Conservation (phyloP, 192 early-diverging fungal genomes). For the Entophlyctis luteolus region DNA sequence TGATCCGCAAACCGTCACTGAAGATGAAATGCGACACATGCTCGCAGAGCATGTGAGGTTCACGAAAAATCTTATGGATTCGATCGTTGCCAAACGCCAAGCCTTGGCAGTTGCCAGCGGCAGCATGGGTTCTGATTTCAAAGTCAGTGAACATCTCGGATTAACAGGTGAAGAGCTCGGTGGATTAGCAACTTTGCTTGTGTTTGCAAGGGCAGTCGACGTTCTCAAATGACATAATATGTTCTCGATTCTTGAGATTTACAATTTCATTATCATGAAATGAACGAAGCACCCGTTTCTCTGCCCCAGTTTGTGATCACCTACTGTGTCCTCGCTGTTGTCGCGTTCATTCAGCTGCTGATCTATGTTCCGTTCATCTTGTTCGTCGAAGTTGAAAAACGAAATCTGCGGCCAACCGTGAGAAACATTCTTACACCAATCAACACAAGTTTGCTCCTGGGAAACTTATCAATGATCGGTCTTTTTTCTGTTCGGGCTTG, state of each 20-base stretch:
- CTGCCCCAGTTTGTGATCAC: not conserved
- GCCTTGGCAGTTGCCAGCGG: not conserved
- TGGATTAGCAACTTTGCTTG: conserved; percentile 11
- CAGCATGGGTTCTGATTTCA: not conserved
- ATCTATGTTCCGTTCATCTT: not conserved
- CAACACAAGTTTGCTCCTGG: no score
- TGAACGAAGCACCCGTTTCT: not conserved
- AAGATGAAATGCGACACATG: not conserved
- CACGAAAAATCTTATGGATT: conserved; percentile 3
- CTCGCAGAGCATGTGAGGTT: not conserved
- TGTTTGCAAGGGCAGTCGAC: conserved; percentile 15
- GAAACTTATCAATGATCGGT: not conserved
- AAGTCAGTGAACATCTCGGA: not conserved
- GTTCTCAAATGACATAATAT: not conserved
- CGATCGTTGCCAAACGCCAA: not conserved
- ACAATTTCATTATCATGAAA: not conserved
- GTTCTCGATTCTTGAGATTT: not conserved
- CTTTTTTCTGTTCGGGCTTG: not conserved
- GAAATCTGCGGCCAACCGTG: not conserved
- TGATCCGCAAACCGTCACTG: not conserved
- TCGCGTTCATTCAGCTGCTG: not conserved
- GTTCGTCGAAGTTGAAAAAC: not conserved
- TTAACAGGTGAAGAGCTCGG: conserved; percentile 17
- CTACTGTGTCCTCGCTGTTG: not conserved
- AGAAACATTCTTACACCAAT: no score